Evolutionary conservation across 73 alveolate genomes (phyloP).

Genomic region (Uronychia binucleata): DNA sequence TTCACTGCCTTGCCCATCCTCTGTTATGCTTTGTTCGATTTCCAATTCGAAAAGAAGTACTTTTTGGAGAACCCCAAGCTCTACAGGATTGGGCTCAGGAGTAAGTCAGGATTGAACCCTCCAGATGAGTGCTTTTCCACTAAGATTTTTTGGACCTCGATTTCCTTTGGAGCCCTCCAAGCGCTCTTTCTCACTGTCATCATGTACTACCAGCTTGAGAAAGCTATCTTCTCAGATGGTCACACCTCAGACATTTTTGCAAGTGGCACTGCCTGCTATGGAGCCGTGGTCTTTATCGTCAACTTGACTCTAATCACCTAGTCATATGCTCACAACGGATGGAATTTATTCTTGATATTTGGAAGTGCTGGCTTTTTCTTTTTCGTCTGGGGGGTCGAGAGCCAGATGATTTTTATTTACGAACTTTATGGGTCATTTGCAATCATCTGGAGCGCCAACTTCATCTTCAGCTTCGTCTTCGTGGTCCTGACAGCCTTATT

Average conservation of each 20-base stretch:
- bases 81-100: slow-evolving; percentile 47
- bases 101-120: not conserved
- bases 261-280: slow-evolving; percentile 69
- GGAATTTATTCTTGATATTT: slow-evolving; percentile 18
- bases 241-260: slow-evolving; percentile 36
- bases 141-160: slow-evolving; percentile 59
- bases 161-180: slow-evolving; percentile 49
- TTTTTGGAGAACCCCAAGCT: slow-evolving; percentile 52
- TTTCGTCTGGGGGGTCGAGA: not conserved
- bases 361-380: slow-evolving; percentile 41
- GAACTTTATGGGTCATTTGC: slow-evolving; percentile 8
- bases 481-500: not conserved
- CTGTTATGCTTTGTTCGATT: slow-evolving; percentile 83
- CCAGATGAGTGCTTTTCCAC: slow-evolving; percentile 15
- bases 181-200: slow-evolving; percentile 10
- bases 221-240: not conserved
- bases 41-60: slow-evolving; percentile 57
- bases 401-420: not conserved
- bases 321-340: slow-evolving; percentile 69
- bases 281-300: slow-evolving; percentile 65
- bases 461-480: not conserved
- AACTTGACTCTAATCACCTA: slow-evolving; percentile 71
- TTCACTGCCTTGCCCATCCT: slow-evolving; percentile 84
- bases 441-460: not conserved
- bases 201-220: slow-evolving; percentile 16